Percentiles rank a stretch among this genome's conserved stretches.
Conservation (phyloP, 768 basidiomycete species). For the Auricularia heimuer region DNA sequence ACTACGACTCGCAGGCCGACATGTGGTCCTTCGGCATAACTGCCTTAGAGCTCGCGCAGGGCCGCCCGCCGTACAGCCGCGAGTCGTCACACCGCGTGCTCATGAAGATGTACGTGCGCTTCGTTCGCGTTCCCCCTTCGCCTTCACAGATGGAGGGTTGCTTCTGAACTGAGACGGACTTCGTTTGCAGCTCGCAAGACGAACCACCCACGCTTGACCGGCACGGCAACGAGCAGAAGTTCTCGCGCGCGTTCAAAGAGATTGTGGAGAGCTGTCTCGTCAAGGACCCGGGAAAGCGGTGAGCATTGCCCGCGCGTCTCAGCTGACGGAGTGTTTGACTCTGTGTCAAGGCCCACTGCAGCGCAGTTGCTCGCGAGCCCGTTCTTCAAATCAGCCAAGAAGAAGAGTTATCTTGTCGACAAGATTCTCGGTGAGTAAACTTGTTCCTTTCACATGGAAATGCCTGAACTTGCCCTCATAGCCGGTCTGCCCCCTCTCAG, state of each 20-base stretch:
- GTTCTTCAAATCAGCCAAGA: conserved; percentile 75
- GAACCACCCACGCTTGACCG: conserved; percentile 70
- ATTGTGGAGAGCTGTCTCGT: conserved; percentile 71
- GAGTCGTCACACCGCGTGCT: conserved; percentile 67
- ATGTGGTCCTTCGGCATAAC: conserved; percentile 97
- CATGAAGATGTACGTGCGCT: conserved; percentile 48
- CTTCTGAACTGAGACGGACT: neutral
- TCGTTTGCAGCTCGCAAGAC: conserved; percentile 50
- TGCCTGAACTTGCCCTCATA: conserved; percentile 15
- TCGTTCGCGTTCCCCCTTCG: neutral
- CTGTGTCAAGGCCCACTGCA: conserved; percentile 54
- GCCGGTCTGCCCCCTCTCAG: conserved; percentile 59
- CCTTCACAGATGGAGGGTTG: conserved; percentile 3
- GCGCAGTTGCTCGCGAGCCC: conserved; percentile 62
- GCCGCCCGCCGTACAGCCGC: conserved; percentile 74
- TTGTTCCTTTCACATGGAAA: too few relatives aligned
- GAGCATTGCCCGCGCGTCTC: conserved; percentile 6
- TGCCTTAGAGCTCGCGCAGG: conserved; percentile 81
- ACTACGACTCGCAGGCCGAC: conserved; percentile 81
- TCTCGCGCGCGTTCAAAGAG: conserved; percentile 74
- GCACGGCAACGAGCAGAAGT: conserved; percentile 59
- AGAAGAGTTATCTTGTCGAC: conserved; percentile 66
- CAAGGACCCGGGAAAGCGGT: conserved; percentile 79
- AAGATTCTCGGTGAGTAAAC: conserved; percentile 51
- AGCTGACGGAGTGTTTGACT: neutral